Percentiles rank a stretch among this genome's conserved stretches.
These are phyloP conservation scores for Dictyostelium capitatum DNA, from an alignment of 78 protist species.

Conservation along the genomic window DNA sequence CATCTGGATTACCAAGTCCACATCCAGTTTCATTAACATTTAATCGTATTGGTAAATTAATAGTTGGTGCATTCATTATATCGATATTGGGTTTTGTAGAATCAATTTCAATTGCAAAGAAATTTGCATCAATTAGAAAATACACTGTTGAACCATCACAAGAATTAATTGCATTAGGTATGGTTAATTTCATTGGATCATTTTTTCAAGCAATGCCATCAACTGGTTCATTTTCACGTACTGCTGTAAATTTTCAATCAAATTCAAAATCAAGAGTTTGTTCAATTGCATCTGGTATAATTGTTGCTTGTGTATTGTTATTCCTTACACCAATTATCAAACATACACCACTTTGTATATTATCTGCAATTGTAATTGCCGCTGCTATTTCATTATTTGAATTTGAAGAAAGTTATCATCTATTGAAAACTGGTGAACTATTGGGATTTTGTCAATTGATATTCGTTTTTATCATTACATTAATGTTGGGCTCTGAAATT, in stretches of 20 bases:
- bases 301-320: slow-evolving; percentile 58
- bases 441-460: slow-evolving; percentile 52
- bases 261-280: slow-evolving; percentile 59
- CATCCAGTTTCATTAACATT: not conserved
- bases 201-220: slow-evolving; percentile 62
- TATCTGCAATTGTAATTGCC: slow-evolving; percentile 61
- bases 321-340: slow-evolving; percentile 53
- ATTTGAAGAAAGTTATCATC: slow-evolving; percentile 32
- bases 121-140: slow-evolving; percentile 62
- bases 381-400: slow-evolving; percentile 60
- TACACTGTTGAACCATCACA: slow-evolving; percentile 64
- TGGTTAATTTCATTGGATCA: slow-evolving; percentile 66
- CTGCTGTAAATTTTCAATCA: slow-evolving; percentile 71
- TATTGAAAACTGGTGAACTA: slow-evolving; percentile 38
- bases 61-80: slow-evolving; percentile 68
- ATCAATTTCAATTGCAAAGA: slow-evolving; percentile 77
- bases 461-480: slow-evolving; percentile 50
- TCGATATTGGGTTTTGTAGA: slow-evolving; percentile 78
- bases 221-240: slow-evolving; percentile 79
- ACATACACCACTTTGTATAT: slow-evolving; percentile 77
- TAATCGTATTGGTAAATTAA: slow-evolving; percentile 11
- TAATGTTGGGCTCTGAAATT: slow-evolving; percentile 61
- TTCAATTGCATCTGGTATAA: slow-evolving; percentile 48
- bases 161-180: slow-evolving; percentile 77
- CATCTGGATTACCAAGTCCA: slow-evolving; percentile 69